Evolutionary conservation across 2,329 filamentous ascomycete species (phyloP).

Genomic region (Penicillium verrucosum): DNA sequence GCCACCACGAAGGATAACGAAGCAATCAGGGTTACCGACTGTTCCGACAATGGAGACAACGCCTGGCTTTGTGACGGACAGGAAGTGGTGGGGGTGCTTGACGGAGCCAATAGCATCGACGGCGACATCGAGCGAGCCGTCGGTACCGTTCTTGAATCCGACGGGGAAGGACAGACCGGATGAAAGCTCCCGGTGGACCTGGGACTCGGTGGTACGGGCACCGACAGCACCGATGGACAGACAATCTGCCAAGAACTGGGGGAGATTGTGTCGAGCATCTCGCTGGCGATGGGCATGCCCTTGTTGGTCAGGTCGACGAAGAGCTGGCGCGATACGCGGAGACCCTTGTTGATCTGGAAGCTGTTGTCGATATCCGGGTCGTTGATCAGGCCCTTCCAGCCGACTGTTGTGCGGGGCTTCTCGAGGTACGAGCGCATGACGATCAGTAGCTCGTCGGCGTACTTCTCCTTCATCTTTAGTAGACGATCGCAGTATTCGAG

Average conservation of each 20-base stretch:
- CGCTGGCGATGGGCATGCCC: constrained; percentile 94
- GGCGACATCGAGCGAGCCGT: constrained; percentile 82
- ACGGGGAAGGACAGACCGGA: constrained; percentile 95
- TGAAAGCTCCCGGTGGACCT: constrained; percentile 91
- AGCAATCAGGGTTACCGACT: constrained; percentile 92
- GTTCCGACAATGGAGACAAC: constrained; percentile 94
- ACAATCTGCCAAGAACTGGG: constrained; percentile 91
- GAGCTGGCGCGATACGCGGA: constrained; percentile 80
- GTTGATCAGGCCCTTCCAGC: constrained; percentile 98
- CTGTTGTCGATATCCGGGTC: constrained; percentile 97
- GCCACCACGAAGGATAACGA: constrained; percentile 89
- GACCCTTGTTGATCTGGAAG: constrained; percentile 98
- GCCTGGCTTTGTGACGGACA: constrained; percentile 95
- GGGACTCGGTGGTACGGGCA: constrained; percentile 93
- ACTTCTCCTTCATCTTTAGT: constrained; percentile 76
- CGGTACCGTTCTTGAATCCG: constrained; percentile 99
- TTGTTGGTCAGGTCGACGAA: constrained; percentile 87
- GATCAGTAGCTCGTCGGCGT: constrained; percentile 84
- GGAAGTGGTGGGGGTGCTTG: constrained; percentile 89
- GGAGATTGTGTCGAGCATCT: constrained; percentile 98
- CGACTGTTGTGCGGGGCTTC: constrained; percentile 95
- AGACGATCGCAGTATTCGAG: constrained; percentile 90
- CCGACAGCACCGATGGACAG: constrained; percentile 90
- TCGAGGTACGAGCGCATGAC: constrained; percentile 98
- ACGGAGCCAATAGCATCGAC: constrained; percentile 95